Conservation (phyloP, 805 yeast genomes). For the Starmerella stigmatis region DNA sequence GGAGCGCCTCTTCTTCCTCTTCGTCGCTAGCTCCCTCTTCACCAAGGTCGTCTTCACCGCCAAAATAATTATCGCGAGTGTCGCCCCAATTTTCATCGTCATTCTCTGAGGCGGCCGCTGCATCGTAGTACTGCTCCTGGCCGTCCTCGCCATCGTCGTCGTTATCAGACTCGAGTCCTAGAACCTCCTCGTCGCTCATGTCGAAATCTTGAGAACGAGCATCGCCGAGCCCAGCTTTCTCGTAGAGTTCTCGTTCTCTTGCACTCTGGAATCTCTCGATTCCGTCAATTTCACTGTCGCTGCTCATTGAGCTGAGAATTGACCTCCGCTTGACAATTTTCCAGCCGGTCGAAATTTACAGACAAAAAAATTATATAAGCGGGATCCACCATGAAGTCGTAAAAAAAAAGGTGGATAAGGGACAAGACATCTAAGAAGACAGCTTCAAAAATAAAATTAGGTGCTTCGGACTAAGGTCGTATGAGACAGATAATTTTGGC, state of each 20-base stretch:
- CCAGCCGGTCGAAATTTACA: background rate
- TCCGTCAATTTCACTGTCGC: constrained; percentile 23
- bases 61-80: constrained; percentile 36
- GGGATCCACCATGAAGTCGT: background rate
- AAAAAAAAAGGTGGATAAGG: no score
- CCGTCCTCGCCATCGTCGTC: constrained; percentile 30
- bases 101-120: constrained; percentile 29
- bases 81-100: constrained; percentile 35
- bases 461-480: no score
- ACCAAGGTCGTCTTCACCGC: constrained; percentile 36
- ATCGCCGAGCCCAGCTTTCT: constrained; percentile 19
- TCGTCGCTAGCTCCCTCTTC: constrained; percentile 69
- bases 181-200: constrained; percentile 50
- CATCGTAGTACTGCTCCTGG: constrained; percentile 41
- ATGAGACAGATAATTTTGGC: no score
- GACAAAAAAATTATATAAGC: constrained; percentile 5
- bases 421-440: no score
- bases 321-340: background rate
- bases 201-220: constrained; percentile 26
- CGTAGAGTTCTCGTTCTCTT: constrained; percentile 12
- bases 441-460: no score
- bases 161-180: constrained; percentile 28
- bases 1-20: constrained; percentile 78
- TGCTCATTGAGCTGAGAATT: constrained; percentile 14
- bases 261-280: constrained; percentile 20